Percentiles rank a stretch among this genome's conserved stretches.
Conservation (phyloP, 768 basidiomycete genomes). For the Rubroboletus pulcherrimus region DNA sequence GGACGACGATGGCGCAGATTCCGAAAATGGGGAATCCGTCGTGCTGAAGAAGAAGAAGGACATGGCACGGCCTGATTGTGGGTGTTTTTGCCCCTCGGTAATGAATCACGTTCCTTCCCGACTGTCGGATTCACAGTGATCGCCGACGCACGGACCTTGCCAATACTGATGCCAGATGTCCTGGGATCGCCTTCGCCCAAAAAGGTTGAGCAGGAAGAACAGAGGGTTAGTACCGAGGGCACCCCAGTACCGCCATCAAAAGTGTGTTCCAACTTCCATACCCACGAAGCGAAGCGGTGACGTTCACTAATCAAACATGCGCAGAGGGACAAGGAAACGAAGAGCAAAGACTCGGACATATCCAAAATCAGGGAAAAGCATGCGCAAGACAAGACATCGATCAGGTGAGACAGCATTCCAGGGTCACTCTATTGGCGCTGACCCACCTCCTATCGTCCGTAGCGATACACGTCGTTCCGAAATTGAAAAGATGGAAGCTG, state of each 20-base stretch:
- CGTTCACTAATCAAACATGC: background rate
- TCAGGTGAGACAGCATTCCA: slow-evolving; percentile 40
- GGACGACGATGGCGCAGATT: slow-evolving; percentile 59
- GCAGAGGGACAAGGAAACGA: slow-evolving; percentile 10
- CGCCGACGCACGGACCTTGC: slow-evolving; percentile 6
- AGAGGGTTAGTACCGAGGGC: background rate
- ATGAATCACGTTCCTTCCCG: background rate
- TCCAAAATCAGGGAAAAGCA: slow-evolving; percentile 74
- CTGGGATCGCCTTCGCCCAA: slow-evolving; percentile 1
- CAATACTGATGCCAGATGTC: slow-evolving; percentile 9
- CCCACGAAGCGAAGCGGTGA: background rate
- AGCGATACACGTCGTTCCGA: slow-evolving; percentile 68
- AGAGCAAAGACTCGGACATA: slow-evolving; percentile 44
- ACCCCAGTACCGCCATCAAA: slow-evolving; percentile 11
- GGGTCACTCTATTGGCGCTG: background rate
- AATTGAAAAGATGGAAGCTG: slow-evolving; percentile 85
- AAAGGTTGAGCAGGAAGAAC: slow-evolving; percentile 3
- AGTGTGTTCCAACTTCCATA: slow-evolving; percentile 5
- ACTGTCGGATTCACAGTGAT: slow-evolving; percentile 22
- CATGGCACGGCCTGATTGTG: slow-evolving; percentile 81
- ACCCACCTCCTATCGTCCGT: background rate
- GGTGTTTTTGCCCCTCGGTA: slow-evolving; percentile 28
- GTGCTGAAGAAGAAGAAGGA: slow-evolving; percentile 76
- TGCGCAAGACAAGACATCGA: slow-evolving; percentile 62
- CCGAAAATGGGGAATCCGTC: slow-evolving; percentile 51